These are phyloP conservation scores for Apostasia shenzhenica DNA, from an alignment of 106 monocot genomes.

Conservation along the genomic window DNA sequence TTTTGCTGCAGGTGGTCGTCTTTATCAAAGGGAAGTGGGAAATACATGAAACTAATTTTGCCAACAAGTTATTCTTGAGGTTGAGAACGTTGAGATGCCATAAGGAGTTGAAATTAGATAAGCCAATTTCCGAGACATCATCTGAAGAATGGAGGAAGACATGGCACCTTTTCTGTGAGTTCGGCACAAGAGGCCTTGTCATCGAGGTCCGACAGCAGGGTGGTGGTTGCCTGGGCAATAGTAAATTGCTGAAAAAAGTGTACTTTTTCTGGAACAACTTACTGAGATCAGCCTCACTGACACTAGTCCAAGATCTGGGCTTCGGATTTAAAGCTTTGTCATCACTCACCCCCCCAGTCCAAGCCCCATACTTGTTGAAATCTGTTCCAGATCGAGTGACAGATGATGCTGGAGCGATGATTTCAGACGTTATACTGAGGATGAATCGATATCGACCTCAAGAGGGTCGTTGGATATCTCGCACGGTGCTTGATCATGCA, in stretches of 20 bases:
- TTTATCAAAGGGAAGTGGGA: conserved; percentile 69
- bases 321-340: conserved; percentile 35
- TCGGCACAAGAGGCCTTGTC: conserved; percentile 58
- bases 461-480: conserved; percentile 83
- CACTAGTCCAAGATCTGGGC: conserved; percentile 32
- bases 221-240: conserved; percentile 37
- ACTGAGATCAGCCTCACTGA: conserved; percentile 45
- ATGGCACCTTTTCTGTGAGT: conserved; percentile 82
- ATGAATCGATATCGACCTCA: conserved; percentile 74
- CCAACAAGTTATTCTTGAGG: conserved; percentile 43
- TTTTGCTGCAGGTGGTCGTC: conserved; percentile 50
- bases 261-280: conserved; percentile 80
- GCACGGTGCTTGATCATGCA: conserved; percentile 75
- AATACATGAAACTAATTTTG: conserved; percentile 17
- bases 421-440: conserved; percentile 83
- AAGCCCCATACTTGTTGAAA: conserved; percentile 84
- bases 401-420: conserved; percentile 89
- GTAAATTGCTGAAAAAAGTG: conserved; percentile 36
- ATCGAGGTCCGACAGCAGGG: conserved; percentile 41
- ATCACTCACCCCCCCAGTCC: conserved; percentile 78
- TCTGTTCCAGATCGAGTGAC: conserved; percentile 95
- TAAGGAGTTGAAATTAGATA: conserved; percentile 62
- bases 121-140: conserved; percentile 13
- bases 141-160: conserved; percentile 50
- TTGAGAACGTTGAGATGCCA: conserved; percentile 61